Evolutionary conservation across 2,329 filamentous ascomycete genomes (phyloP).

Genomic region (Chalaropsis ovoidea): DNA sequence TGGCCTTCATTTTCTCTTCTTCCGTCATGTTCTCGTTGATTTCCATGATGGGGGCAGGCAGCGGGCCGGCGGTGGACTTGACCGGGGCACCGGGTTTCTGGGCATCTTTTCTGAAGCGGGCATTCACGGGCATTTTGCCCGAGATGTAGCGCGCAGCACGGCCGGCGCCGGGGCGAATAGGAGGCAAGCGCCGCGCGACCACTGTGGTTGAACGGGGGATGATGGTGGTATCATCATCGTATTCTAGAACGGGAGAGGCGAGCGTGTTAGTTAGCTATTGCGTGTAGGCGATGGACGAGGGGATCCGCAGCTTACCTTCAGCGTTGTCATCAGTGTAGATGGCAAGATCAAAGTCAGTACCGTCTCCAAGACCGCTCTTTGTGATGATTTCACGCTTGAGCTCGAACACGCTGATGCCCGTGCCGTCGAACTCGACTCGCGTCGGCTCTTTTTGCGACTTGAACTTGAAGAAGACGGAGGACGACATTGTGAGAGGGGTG

Average conservation of each 20-base stretch:
- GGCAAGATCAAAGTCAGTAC: slow-evolving; percentile 88
- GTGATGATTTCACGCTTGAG: slow-evolving; percentile 97
- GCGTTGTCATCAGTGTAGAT: slow-evolving; percentile 88
- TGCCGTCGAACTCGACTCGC: slow-evolving; percentile 92
- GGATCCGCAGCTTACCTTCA: slow-evolving; percentile 55
- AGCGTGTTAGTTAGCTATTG: slow-evolving; percentile 28
- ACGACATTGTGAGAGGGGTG: slow-evolving; percentile 57
- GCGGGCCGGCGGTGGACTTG: slow-evolving; percentile 51
- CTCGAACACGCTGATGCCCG: slow-evolving; percentile 95
- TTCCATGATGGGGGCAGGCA: slow-evolving; percentile 49
- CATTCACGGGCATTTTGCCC: slow-evolving; percentile 66
- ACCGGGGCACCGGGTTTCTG: slow-evolving; percentile 72
- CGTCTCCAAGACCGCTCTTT: slow-evolving; percentile 86
- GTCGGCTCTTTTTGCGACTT: slow-evolving; percentile 96
- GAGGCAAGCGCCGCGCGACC: slow-evolving; percentile 75
- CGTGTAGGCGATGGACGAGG: not conserved
- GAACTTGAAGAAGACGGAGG: slow-evolving; percentile 99
- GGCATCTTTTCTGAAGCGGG: slow-evolving; percentile 34
- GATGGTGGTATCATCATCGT: slow-evolving; percentile 95
- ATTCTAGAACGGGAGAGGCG: slow-evolving; percentile 50
- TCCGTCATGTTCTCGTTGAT: slow-evolving; percentile 78
- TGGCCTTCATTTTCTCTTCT: slow-evolving; percentile 84
- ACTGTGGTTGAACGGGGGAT: slow-evolving; percentile 92
- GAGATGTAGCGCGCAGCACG: slow-evolving; percentile 90
- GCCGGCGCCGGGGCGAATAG: slow-evolving; percentile 74